Base-by-base conservation (phyloP, 176 grass and related monocot genomes). In the Cymbopogon citratus region DNA sequence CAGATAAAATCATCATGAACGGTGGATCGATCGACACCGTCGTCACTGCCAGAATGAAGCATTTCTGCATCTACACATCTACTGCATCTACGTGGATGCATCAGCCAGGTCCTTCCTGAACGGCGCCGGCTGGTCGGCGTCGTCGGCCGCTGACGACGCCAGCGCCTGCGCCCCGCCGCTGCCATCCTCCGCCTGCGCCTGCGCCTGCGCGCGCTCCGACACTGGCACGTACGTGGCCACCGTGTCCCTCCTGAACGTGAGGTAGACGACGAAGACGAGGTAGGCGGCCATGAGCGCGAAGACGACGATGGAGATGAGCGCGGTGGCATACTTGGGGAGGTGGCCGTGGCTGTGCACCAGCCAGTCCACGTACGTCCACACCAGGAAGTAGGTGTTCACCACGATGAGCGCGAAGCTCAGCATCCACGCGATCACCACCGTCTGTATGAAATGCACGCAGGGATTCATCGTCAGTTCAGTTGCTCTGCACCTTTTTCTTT, bases 341-440 rank as follows among this genome's bases (percentile, higher is more conserved):
- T 1, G 52, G 19, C 15, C 1, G 46, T 64, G 68, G 70, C 64
- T 87, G 26, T 90, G 85, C 3, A 88, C 45, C 27, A 94, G 59
- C 92, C 88, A 88, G 14, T 67, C 75, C 7, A 90, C 79, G 63
- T 87, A 93, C 4, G 75, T 73, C 60, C 85, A 88, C 56, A 81
- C 81, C 7, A 93, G 75, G 83, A 93, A 93, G 81, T 93, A 90
- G 41, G 84, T 84, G 79, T 93, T 93, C 57, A 90, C 86, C 1
- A 78, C 65, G 49, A 93, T 86, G 28, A 93, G 67, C 2, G 79
- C 36, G 2, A 69, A 12, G 16, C 85, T 85, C 11, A 93, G 88
- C n/a, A 80, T 44, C 88, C 83, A 93, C 1, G 85, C 84, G 9
- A 90, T 45, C 44, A 64, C 70, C 33, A 90, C 81, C 3, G 78